Percentiles rank a stretch among this genome's conserved stretches.
Evolutionary conservation across 371 early-diverging fungal species (phyloP).

Genomic region (Apophysomyces trapeziformis): DNA sequence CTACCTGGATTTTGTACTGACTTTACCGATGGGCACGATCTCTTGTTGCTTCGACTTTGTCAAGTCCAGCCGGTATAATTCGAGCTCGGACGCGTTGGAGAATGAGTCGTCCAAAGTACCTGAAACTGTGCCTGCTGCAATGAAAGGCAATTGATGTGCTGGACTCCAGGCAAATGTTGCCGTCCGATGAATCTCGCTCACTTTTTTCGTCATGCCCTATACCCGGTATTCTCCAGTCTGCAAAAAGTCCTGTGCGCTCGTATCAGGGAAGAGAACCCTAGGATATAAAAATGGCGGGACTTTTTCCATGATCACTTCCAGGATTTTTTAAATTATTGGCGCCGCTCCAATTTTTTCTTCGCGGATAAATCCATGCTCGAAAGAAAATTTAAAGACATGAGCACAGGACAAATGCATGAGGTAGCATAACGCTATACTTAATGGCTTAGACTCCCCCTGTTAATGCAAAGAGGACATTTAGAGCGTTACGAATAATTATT

Average conservation of each 20-base stretch:
- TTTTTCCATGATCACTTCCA: too few relatives aligned
- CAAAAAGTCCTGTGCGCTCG: not conserved
- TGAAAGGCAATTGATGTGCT: constrained; percentile 67
- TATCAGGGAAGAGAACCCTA: not conserved
- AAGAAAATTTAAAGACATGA: too few relatives aligned
- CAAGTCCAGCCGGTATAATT: constrained; percentile 83
- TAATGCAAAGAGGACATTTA: too few relatives aligned
- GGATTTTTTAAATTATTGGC: too few relatives aligned
- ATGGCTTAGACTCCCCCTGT: too few relatives aligned
- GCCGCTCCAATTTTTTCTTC: too few relatives aligned
- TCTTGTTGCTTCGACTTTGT: constrained; percentile 39
- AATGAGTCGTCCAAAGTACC: constrained; percentile 98
- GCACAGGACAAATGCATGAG: too few relatives aligned
- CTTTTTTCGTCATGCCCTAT: constrained; percentile 47
- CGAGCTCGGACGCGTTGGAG: constrained; percentile 88
- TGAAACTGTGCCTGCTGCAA: constrained; percentile 94
- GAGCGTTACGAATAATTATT: too few relatives aligned
- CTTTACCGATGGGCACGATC: constrained; percentile 61
- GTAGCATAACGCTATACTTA: too few relatives aligned
- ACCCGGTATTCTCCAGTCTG: not conserved
- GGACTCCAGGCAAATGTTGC: constrained; percentile 87
- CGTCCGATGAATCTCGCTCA: constrained; percentile 79
- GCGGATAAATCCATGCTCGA: too few relatives aligned
- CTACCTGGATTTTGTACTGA: constrained; percentile 70
- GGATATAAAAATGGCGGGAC: too few relatives aligned